Conservation (phyloP, 2,329 filamentous ascomycete genomes). For the Diplodia corticola region DNA sequence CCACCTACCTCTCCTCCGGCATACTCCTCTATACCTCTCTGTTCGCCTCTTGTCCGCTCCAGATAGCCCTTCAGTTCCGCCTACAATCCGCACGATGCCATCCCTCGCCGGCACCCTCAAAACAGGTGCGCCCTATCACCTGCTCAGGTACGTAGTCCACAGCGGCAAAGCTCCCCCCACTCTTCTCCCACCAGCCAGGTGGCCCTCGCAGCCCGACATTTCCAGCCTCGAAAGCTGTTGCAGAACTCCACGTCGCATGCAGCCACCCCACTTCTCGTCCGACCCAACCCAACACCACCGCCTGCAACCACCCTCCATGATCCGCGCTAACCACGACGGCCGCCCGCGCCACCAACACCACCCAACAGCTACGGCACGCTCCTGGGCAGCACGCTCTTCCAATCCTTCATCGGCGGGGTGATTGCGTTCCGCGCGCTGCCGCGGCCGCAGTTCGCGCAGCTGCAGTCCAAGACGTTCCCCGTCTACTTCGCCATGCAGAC, state of each 20-base stretch:
- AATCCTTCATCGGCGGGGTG: slow-evolving; percentile 75
- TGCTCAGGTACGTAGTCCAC: slow-evolving; percentile 60
- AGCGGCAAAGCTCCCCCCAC: background rate
- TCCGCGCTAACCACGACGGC: slow-evolving; percentile 17
- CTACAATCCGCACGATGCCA: slow-evolving; percentile 35
- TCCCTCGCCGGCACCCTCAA: slow-evolving; percentile 53
- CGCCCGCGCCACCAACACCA: slow-evolving; percentile 10
- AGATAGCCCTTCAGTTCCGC: background rate
- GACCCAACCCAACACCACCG: slow-evolving; percentile 25
- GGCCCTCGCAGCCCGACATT: background rate
- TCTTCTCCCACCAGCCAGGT: background rate
- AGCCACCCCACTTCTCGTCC: background rate
- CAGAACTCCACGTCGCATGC: slow-evolving; percentile 21
- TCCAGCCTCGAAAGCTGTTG: background rate
- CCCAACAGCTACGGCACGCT: slow-evolving; percentile 76
- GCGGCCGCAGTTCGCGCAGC: slow-evolving; percentile 74
- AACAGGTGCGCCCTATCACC: slow-evolving; percentile 71
- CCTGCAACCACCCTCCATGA: background rate
- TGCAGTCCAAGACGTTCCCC: slow-evolving; percentile 81
- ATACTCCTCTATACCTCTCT: background rate
- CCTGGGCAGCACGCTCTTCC: slow-evolving; percentile 82
- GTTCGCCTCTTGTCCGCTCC: background rate
- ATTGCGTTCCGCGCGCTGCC: slow-evolving; percentile 76
- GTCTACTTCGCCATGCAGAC: slow-evolving; percentile 88
- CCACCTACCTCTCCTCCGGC: background rate